Base-by-base conservation (phyloP, 495 filamentous ascomycete genomes). In the Beverwykella pulmonaria region DNA sequence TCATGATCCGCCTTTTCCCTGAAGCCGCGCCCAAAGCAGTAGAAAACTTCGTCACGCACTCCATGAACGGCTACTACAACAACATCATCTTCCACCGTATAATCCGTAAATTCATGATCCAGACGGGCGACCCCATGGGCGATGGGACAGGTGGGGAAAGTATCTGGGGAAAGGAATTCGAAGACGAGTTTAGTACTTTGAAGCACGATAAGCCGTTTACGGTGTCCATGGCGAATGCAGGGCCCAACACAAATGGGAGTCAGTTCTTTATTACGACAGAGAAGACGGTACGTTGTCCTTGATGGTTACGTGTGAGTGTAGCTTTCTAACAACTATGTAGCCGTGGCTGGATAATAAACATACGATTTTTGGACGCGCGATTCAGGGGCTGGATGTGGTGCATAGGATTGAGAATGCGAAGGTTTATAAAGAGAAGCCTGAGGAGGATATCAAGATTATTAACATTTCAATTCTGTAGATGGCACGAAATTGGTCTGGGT, bases 261-360 rank as follows among this genome's bases (percentile, higher is more conserved):
- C 94, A 99, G 77, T 99, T 99, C 77, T 99, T 99, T 70, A 96
- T 99, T 64, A 98, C 94, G 6, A 97, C 94, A 1, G 94, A 98
- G 76, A 94, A 94, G 79, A 91, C 94, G 14, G 84, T 85, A 74
- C 76, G 81, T 78, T 19, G 34, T 29, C 8, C 1, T 58, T 29
- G 47, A 53, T 30, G 46, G 60, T 34, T 44, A n/a, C 27, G n/a
- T 10, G 5, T 1, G 30, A 55, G 19, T 36, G 22, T 22, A 29
- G n/a, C 15, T 36, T 47, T 39, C 54, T 70, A 47, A 75, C 30
- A 2, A 0, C 0, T 48, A 36, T 19, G 10, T 63, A 86, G 84
- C 88, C 92, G 15, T 99, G 95, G 95, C 78, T 99, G 60, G 94
- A 99, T 75, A 87, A 88, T 62, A 97, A 96, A 76, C 94, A 99